phyloP scores from a whole-genome alignment of 495 filamentous ascomycete species.

The Wilcoxina mikolae region DNA sequence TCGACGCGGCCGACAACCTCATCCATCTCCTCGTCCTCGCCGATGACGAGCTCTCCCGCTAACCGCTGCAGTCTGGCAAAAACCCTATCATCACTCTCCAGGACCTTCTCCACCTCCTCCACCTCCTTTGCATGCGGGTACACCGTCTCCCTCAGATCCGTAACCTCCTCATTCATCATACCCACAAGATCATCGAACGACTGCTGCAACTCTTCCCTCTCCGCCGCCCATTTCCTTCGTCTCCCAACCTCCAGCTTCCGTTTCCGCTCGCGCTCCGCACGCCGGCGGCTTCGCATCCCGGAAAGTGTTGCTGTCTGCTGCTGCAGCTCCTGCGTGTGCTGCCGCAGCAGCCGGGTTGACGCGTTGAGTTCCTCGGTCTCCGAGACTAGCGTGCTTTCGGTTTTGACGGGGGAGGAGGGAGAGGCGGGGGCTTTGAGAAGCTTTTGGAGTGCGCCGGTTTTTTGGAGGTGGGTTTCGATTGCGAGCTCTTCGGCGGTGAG shows the following conservation, averaged over 20 bases:
- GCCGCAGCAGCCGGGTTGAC: constrained; percentile 15
- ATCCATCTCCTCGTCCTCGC: constrained; percentile 1
- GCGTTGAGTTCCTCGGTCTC: constrained; percentile 16
- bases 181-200: constrained; percentile 25
- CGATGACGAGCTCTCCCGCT: constrained; percentile 16
- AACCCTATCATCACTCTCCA: constrained; percentile 26
- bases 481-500: constrained; percentile 22
- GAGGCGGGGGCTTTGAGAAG: constrained; percentile 11
- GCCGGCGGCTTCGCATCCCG: constrained; percentile 9
- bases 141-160: constrained; percentile 16
- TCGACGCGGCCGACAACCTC: constrained; percentile 16
- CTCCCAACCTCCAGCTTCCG: constrained; percentile 16
- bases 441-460: constrained; percentile 16
- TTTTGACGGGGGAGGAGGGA: constrained; percentile 7
- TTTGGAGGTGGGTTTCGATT: constrained; percentile 25
- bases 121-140: constrained; percentile 10
- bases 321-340: constrained; percentile 18
- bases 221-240: constrained; percentile 16
- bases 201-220: constrained; percentile 17
- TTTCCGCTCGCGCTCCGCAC: constrained; percentile 9
- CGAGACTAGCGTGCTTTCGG: constrained; percentile 13
- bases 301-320: constrained; percentile 12
- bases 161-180: constrained; percentile 22
- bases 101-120: constrained; percentile 14
- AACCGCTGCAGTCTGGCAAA: constrained; percentile 19